Evolutionary conservation across 1,139 yeast genomes (phyloP).

Genomic region (Geotrichum carabidarum): DNA sequence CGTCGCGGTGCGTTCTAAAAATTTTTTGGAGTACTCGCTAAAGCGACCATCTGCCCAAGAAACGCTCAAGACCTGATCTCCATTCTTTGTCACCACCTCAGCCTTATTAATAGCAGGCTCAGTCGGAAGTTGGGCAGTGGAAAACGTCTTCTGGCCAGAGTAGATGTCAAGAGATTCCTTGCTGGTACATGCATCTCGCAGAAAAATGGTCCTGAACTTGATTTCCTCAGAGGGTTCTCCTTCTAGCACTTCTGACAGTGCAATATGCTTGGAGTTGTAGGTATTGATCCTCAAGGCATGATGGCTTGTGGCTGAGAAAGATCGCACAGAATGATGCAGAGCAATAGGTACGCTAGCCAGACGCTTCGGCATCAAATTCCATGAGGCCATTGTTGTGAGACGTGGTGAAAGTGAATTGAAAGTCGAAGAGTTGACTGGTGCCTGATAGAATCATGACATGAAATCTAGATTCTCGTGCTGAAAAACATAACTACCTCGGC

Average conservation of each 20-base stretch:
- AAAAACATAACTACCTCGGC: not conserved
- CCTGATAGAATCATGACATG: too few relatives aligned
- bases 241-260: constrained; percentile 5
- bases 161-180: constrained; percentile 49
- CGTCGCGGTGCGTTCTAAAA: constrained; percentile 46
- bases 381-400: too few relatives aligned
- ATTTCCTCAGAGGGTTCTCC: constrained; percentile 27
- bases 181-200: constrained; percentile 60
- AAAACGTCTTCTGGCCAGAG: constrained; percentile 61
- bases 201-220: constrained; percentile 51
- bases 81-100: constrained; percentile 28
- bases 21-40: constrained; percentile 46
- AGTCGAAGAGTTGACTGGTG: too few relatives aligned
- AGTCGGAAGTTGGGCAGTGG: constrained; percentile 49
- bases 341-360: not conserved
- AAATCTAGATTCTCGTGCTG: not conserved
- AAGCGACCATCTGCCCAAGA: constrained; percentile 54
- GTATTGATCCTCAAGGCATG: constrained; percentile 1
- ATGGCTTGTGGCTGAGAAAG: not conserved
- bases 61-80: constrained; percentile 41
- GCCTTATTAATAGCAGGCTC: constrained; percentile 33
- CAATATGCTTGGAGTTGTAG: constrained; percentile 5
- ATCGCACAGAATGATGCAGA: not conserved
- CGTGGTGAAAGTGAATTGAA: too few relatives aligned
- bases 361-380: too few relatives aligned